Percentiles rank a stretch among this genome's conserved stretches.
Conservation (phyloP, 2,329 filamentous ascomycete genomes). For the Emericellopsis cladophorae region DNA sequence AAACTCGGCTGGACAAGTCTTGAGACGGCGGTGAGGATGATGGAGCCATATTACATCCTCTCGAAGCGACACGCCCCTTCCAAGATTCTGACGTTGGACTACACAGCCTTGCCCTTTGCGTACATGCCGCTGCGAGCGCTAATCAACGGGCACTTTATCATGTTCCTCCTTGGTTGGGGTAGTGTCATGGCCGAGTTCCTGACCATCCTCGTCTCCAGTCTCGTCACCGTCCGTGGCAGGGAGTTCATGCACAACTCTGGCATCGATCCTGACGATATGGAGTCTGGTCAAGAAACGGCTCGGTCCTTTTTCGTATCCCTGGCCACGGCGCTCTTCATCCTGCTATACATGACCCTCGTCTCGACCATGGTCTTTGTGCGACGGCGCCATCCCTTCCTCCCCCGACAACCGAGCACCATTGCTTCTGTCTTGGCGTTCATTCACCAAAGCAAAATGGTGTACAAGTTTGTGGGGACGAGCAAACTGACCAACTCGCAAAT, state of each 20-base stretch:
- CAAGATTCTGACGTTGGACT: slow-evolving; percentile 56
- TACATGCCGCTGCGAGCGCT: slow-evolving; percentile 50
- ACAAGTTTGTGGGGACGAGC: slow-evolving; percentile 60
- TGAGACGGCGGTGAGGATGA: slow-evolving; percentile 58
- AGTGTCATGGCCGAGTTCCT: slow-evolving; percentile 62
- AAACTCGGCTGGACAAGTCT: slow-evolving; percentile 58
- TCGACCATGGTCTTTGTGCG: slow-evolving; percentile 46
- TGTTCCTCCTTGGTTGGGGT: slow-evolving; percentile 57
- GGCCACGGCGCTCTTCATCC: slow-evolving; percentile 45
- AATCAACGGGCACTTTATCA: slow-evolving; percentile 49
- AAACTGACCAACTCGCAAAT: slow-evolving; percentile 49
- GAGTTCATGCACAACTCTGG: slow-evolving; percentile 32
- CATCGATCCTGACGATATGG: not conserved
- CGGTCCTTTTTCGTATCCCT: slow-evolving; percentile 57
- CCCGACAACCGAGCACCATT: slow-evolving; percentile 68
- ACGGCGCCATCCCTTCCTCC: slow-evolving; percentile 58
- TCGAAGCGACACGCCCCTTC: slow-evolving; percentile 52
- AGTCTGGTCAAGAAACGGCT: slow-evolving; percentile 44
- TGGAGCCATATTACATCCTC: slow-evolving; percentile 64
- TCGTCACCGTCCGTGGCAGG: slow-evolving; percentile 51
- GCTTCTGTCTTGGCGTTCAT: slow-evolving; percentile 65
- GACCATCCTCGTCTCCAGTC: slow-evolving; percentile 54
- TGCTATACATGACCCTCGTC: slow-evolving; percentile 51
- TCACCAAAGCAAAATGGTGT: slow-evolving; percentile 70
- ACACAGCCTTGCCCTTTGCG: slow-evolving; percentile 58